These are phyloP conservation scores for Ogataea parapolymorpha DNA, from an alignment of 805 yeast genomes.

Conservation along the genomic window DNA sequence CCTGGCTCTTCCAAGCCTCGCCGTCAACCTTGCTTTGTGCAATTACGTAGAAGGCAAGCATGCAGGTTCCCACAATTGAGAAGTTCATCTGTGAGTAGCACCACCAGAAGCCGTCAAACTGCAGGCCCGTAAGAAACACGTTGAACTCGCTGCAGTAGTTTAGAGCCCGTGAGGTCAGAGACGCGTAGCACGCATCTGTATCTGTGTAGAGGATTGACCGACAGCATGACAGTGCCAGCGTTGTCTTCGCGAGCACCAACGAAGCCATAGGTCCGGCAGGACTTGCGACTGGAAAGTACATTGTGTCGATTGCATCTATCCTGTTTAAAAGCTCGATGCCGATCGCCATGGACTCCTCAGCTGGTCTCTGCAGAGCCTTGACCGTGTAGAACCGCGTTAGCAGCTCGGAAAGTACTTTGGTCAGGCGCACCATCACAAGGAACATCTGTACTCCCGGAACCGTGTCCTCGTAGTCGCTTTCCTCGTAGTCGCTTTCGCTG, in stretches of 20 bases:
- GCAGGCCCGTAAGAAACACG: constrained; percentile 1
- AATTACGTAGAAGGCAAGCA: constrained; percentile 1
- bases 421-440: constrained; percentile 6
- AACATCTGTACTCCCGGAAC: constrained; percentile 5
- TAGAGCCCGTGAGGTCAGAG: not conserved
- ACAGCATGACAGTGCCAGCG: constrained; percentile 4
- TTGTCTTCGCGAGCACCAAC: constrained; percentile 5
- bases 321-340: not conserved
- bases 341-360: not conserved
- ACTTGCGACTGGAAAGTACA: constrained; percentile 4
- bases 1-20: constrained; percentile 2
- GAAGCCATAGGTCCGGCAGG: constrained; percentile 1
- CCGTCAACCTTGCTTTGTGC: constrained; percentile 4
- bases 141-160: not conserved
- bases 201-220: constrained; percentile 1
- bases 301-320: not conserved
- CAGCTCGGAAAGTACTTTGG: not conserved
- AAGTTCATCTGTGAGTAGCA: constrained; percentile 9
- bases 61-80: constrained; percentile 2
- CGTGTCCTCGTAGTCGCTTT: constrained; percentile 49
- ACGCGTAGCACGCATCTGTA: not conserved
- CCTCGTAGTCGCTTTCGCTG: constrained; percentile 56
- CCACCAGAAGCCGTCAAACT: constrained; percentile 10
- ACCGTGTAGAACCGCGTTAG: too few relatives aligned
- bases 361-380: too few relatives aligned